A percentile compares a stretch with the other conserved stretches of the same genome.
phyloP scores from a whole-genome alignment of 169 alveolate species.

The Plasmodium knowlesi region DNA sequence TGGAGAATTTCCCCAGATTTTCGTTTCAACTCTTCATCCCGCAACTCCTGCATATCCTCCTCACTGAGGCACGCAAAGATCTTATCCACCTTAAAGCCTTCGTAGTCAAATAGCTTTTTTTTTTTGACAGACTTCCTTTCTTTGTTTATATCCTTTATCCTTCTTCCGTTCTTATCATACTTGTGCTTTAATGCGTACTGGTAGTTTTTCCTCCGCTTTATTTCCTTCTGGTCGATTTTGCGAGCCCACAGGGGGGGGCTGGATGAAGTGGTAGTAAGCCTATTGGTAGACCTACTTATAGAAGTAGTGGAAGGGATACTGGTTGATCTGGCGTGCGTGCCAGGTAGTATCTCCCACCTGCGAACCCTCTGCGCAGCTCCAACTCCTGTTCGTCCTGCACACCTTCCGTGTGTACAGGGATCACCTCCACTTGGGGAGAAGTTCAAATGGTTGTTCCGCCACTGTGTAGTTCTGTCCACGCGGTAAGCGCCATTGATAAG shows the following conservation, averaged over 20 bases:
- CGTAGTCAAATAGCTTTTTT: constrained; percentile 66
- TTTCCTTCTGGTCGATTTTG: constrained; percentile 61
- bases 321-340: background rate
- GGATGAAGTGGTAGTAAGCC: background rate
- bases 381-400: background rate
- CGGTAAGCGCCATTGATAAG: background rate
- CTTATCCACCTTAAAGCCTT: constrained; percentile 59
- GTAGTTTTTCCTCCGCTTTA: constrained; percentile 63
- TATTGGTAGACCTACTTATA: background rate
- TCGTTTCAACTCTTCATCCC: constrained; percentile 58
- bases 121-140: constrained; percentile 62
- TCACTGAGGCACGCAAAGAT: constrained; percentile 38
- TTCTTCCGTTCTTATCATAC: constrained; percentile 62
- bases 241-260: constrained; percentile 1
- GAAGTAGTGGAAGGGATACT: background rate
- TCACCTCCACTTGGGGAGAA: background rate
- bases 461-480: background rate
- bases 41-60: constrained; percentile 64
- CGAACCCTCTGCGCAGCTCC: too few relatives aligned
- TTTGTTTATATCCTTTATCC: constrained; percentile 63
- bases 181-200: constrained; percentile 73
- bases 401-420: background rate
- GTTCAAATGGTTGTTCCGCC: background rate
- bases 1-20: constrained; percentile 63
- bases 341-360: background rate